Evolutionary conservation across 768 basidiomycete species (phyloP).

Genomic region (Melanogaster broomeanus): DNA sequence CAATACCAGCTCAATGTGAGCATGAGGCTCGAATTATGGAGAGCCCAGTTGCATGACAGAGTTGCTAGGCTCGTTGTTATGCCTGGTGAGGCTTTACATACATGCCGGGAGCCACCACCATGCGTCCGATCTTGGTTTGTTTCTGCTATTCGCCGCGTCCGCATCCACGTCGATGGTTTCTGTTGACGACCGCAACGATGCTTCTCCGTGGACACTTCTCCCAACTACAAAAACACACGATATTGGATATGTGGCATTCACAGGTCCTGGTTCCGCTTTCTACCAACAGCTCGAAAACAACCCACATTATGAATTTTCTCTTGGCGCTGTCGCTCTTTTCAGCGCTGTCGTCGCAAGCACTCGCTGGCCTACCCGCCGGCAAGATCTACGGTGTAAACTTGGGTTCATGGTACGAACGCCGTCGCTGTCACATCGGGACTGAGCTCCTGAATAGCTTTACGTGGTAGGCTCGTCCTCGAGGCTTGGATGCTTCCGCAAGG

Average conservation of each 20-base stretch:
- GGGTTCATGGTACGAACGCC: conserved; percentile 55
- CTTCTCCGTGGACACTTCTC: too few species aligned
- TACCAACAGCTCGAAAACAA: not conserved
- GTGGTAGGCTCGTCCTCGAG: conserved; percentile 69
- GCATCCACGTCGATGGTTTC: too few species aligned
- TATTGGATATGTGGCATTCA: not conserved
- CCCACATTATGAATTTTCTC: conserved; percentile 5
- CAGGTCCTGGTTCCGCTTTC: not conserved
- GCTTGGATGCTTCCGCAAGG: conserved; percentile 83
- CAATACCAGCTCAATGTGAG: too few species aligned
- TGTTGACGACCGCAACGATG: too few species aligned
- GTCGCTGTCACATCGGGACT: not conserved
- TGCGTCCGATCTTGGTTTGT: too few species aligned
- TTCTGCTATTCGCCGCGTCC: not conserved
- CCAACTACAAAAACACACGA: conserved; percentile 10
- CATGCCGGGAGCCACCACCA: too few species aligned
- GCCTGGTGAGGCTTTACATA: too few species aligned
- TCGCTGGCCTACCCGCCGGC: conserved; percentile 21
- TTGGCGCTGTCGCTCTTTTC: conserved; percentile 12
- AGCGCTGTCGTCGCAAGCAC: conserved; percentile 15
- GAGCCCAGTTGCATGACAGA: too few species aligned
- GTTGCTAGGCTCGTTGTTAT: too few species aligned
- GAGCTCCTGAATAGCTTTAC: conserved; percentile 2
- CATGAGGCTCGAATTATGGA: too few species aligned
- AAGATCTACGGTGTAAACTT: conserved; percentile 76